Base-by-base conservation (phyloP, 768 basidiomycete genomes). In the Exsudoporus frostii region DNA sequence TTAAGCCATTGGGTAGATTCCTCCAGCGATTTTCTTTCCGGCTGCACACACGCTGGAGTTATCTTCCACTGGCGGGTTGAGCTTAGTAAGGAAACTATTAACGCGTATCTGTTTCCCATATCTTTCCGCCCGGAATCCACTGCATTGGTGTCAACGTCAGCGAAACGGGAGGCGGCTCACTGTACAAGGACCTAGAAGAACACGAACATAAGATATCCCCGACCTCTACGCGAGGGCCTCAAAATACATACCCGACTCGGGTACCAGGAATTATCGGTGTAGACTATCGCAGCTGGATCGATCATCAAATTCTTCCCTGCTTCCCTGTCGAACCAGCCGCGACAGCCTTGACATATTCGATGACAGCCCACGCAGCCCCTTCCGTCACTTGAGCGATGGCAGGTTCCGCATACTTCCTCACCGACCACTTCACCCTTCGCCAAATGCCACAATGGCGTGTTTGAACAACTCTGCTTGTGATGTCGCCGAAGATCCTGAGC, bases 351-450 rank as follows among this genome's bases (percentile, higher is more conserved):
- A 77, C 72, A 66, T 82, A 89, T 63, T 90, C 88, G 44, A 90
- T 77, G 7, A 84, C 86, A 41, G 84, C 81, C 84, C 88, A 86
- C 7, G 82, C 80, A 3, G 80, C 79, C 6, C 89, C 88, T 43
- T 86, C 83, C 65, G 79, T 66, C 13, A 78, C 64, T 57, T 80
- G 81, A 20, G 73, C 67, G 38, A 81, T 80, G 5, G 69, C 63
- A 10, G 75, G 74, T 50, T 76, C 71, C 0, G 77, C 80, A 55
- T 80, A 79, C 48, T 74, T 77, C 32, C 78, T n/a, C n/a, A n/a
- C 82, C 86, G 20, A 91, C 76, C 11, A 79, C 81, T 55, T 82
- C 74, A 5, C 78, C 78, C 11, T 59, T 56, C 11, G 75, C 75
- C n/a, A 88, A n/a, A 72, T 1, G 78, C 80, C 22, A 76, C 74